Conservation (phyloP, 306 rosid genomes). For the Delonix regia region DNA sequence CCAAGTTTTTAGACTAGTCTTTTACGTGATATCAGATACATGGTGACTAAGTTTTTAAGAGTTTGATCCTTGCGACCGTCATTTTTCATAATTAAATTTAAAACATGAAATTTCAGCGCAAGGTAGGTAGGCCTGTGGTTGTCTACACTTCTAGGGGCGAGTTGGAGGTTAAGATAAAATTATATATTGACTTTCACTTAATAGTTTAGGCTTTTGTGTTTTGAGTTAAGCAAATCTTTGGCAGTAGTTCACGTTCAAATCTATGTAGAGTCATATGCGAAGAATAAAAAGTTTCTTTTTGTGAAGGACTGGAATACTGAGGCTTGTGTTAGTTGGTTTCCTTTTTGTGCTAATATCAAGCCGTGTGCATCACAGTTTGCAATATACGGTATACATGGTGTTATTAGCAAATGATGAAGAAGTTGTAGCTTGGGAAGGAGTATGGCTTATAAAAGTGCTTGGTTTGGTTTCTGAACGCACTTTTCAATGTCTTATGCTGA, state of each 20-base stretch:
- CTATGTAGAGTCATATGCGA: background rate
- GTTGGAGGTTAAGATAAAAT: background rate
- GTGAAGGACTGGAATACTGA: background rate
- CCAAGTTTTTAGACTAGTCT: background rate
- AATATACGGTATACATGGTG: background rate
- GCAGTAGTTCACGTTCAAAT: background rate
- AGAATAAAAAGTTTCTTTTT: background rate
- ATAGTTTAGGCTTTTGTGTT: background rate
- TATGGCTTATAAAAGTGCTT: background rate
- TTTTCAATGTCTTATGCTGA: background rate
- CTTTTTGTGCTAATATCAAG: background rate
- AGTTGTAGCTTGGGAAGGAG: background rate
- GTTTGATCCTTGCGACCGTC: background rate
- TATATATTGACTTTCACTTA: background rate
- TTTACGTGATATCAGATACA: too few relatives aligned
- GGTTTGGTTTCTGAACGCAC: conserved; percentile 2
- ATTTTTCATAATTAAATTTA: background rate
- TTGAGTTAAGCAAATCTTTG: background rate
- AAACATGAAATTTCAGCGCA: background rate
- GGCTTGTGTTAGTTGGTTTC: background rate
- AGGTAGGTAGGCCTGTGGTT: background rate
- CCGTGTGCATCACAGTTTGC: background rate
- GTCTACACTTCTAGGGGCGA: background rate
- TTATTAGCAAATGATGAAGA: background rate
- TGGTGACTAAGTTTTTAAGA: background rate